Base-by-base conservation (phyloP, 176 grass and related monocot genomes). In the Phoenix dactylifera region DNA sequence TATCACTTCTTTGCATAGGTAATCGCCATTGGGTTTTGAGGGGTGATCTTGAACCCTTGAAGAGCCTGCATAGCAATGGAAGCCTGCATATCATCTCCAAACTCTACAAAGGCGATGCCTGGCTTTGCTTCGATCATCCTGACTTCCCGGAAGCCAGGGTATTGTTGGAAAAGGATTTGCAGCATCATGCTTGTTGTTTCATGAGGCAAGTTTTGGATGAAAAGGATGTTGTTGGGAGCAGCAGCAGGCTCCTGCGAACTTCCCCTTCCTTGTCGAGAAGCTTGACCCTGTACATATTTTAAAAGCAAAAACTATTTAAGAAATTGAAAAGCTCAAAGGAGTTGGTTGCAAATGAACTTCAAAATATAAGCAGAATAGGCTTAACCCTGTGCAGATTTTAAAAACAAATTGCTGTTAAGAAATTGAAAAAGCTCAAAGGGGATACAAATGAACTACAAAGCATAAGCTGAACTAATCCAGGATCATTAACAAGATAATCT, bases 121-220 rank as follows among this genome's bases (percentile, higher is more conserved):
- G 94, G 94, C 71, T 89, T 99, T 19, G 88, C 81, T 61, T 74
- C 74, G 10, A 99, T 89, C 82, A 99, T 99, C 19, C 94, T 78
- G 6, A 99, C 94, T 67, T 99, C 88, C 55, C 76, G 53, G 70
- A 99, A 99, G 57, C 94, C 94, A 58, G 94, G 94, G 74, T 93
- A 99, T 67, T 99, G 88, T 56, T 93, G 82, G 76, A 99, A 99
- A 66, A 99, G 85, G 53, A 93, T 80, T 85, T 99, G 82, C 52
- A 99, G 85, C 85, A 99, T 93, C 85, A 83, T 79, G 79, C 71
- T 81, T 4, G 79, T 93, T 5, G 94, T 99, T 71, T 99, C 74
- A 16, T 76, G 76, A 0, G 94, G 94, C 57, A 92, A 64, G 85
- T 99, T 99, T 77, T 99, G 76, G 18, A 99, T 75, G 76, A 99